Evolutionary conservation across 352 stramenopile species (phyloP).

Genomic region (Globisporangium rhizosaccharum): DNA sequence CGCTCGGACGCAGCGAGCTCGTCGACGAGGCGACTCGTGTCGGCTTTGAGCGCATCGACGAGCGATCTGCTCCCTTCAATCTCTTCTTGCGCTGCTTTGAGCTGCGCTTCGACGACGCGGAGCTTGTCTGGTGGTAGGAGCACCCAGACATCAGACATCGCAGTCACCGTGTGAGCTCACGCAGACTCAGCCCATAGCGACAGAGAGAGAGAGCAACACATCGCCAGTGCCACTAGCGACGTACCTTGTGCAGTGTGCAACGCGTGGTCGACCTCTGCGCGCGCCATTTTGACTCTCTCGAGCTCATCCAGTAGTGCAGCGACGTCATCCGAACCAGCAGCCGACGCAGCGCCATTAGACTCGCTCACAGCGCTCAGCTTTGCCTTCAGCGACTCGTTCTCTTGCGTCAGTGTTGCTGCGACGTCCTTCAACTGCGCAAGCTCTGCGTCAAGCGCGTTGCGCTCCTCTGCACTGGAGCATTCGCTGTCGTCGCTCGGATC

Average conservation of each 20-base stretch:
- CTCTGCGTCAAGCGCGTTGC: neutral
- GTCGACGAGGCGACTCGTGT: constrained; percentile 12
- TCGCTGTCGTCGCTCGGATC: no score
- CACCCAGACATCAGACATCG: no score
- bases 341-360: neutral
- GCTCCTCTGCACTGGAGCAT: no score
- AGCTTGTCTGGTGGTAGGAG: constrained; percentile 4
- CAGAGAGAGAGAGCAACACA: neutral
- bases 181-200: neutral
- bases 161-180: neutral
- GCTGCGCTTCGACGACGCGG: constrained; percentile 8
- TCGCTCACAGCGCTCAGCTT: neutral
- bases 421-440: neutral
- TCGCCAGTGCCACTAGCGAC: neutral
- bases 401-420: constrained; percentile 1
- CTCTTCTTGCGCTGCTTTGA: constrained; percentile 3
- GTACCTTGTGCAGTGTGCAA: constrained; percentile 38
- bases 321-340: constrained; percentile 12
- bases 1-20: constrained; percentile 15
- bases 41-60: constrained; percentile 13
- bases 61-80: constrained; percentile 11
- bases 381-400: constrained; percentile 9
- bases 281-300: constrained; percentile 53
- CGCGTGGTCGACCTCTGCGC: constrained; percentile 37
- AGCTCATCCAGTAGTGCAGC: constrained; percentile 45